These are phyloP conservation scores for Clavariopsis aquatica DNA, from an alignment of 495 filamentous ascomycete species.

Conservation along the genomic window DNA sequence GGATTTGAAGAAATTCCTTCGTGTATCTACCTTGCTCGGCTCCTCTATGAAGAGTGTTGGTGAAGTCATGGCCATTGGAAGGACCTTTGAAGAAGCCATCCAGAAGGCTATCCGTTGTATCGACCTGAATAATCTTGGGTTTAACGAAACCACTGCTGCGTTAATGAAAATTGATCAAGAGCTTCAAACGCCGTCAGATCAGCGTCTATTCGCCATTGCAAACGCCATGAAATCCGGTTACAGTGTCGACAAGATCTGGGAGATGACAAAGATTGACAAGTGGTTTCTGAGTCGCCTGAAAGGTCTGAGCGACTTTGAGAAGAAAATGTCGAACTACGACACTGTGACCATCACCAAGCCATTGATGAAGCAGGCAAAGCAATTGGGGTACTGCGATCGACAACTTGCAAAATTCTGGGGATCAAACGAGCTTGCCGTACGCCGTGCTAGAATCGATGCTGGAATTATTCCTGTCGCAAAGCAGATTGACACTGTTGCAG, in stretches of 20 bases:
- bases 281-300: conserved; percentile 94
- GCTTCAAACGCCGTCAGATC: conserved; percentile 95
- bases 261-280: conserved; percentile 96
- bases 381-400: conserved; percentile 89
- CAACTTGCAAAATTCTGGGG: conserved; percentile 93
- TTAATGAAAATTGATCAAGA: conserved; percentile 96
- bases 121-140: conserved; percentile 92
- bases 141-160: conserved; percentile 87
- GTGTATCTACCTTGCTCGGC: conserved; percentile 89
- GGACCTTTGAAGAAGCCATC: conserved; percentile 97
- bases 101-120: conserved; percentile 96
- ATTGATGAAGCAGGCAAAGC: conserved; percentile 79
- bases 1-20: conserved; percentile 98
- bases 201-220: conserved; percentile 94
- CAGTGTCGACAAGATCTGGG: conserved; percentile 92
- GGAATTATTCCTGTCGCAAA: conserved; percentile 89
- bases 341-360: conserved; percentile 64
- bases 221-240: conserved; percentile 97
- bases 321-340: conserved; percentile 69
- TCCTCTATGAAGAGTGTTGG: conserved; percentile 99
- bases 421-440: conserved; percentile 86
- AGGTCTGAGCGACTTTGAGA: conserved; percentile 84
- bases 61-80: conserved; percentile 97
- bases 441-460: conserved; percentile 76
- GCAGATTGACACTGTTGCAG: conserved; percentile 98